phyloP scores from a whole-genome alignment of 768 basidiomycete species.

The Naganishia antarctica region DNA sequence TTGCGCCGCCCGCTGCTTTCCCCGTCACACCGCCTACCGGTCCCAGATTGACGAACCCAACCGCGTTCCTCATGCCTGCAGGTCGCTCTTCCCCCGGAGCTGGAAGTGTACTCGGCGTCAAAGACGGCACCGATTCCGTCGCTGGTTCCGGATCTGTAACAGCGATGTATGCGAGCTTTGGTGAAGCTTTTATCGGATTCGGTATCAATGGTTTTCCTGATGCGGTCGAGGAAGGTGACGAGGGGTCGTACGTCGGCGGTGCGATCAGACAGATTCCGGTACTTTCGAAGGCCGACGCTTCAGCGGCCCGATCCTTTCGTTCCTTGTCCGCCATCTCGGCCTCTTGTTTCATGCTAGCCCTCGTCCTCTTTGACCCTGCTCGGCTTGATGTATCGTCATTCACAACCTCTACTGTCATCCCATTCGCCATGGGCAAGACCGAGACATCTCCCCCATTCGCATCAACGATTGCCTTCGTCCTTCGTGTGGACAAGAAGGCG shows the following conservation, averaged over 20 bases:
- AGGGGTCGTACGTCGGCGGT: not conserved
- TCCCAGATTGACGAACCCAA: slow-evolving; percentile 3
- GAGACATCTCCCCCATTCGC: slow-evolving; percentile 7
- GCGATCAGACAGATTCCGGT: not conserved
- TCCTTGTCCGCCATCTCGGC: not conserved
- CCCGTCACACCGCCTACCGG: slow-evolving; percentile 1
- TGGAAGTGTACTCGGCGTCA: slow-evolving; percentile 19
- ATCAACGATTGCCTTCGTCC: slow-evolving; percentile 6
- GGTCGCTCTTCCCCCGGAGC: not conserved
- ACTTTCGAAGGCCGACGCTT: not conserved
- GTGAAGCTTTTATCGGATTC: slow-evolving; percentile 17
- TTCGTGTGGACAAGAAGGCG: not conserved
- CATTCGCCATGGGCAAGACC: not conserved
- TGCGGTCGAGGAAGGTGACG: not conserved
- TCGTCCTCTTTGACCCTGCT: slow-evolving; percentile 6
- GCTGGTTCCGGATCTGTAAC: slow-evolving; percentile 22
- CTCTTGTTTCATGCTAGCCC: not conserved
- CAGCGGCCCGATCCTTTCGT: not conserved
- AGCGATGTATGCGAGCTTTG: slow-evolving; percentile 26
- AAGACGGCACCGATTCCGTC: slow-evolving; percentile 12
- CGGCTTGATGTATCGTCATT: not conserved
- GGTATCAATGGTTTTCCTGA: slow-evolving; percentile 18
- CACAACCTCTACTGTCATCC: not conserved
- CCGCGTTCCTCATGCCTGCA: slow-evolving; percentile 2
- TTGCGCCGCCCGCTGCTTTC: not conserved